phyloP scores from a whole-genome alignment of 75 land plant species.

The Cupressus sempervirens region DNA sequence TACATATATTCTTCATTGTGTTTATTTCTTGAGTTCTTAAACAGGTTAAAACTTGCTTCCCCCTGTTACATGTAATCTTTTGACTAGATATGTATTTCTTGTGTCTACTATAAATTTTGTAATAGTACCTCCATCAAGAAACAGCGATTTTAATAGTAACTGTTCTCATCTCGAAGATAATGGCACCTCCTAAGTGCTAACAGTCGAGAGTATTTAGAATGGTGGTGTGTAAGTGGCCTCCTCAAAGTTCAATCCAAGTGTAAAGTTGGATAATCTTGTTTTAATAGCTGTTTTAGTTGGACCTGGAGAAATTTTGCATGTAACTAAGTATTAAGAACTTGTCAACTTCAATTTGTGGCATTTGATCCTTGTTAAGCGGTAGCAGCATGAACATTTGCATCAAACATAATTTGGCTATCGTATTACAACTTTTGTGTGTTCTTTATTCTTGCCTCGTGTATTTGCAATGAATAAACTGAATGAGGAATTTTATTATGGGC shows the following conservation, averaged over 20 bases:
- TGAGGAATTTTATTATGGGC: no score
- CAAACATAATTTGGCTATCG: no score
- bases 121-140: neutral
- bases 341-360: neutral
- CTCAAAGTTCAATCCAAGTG: neutral
- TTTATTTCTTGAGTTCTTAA: neutral
- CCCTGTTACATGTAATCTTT: neutral
- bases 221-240: neutral
- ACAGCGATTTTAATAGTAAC: neutral
- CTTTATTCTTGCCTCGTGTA: no score
- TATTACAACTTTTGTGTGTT: no score
- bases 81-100: neutral
- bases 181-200: neutral
- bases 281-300: no score
- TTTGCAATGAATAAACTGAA: no score
- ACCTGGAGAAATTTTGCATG: no score
- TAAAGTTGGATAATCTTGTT: no score
- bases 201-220: neutral
- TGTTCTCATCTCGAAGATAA: neutral
- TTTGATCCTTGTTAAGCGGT: neutral
- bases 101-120: neutral
- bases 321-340: no score
- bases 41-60: neutral
- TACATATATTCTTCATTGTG: neutral
- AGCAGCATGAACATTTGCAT: neutral